Conservation (phyloP, 306 rosid genomes). For the Quercus alba region DNA sequence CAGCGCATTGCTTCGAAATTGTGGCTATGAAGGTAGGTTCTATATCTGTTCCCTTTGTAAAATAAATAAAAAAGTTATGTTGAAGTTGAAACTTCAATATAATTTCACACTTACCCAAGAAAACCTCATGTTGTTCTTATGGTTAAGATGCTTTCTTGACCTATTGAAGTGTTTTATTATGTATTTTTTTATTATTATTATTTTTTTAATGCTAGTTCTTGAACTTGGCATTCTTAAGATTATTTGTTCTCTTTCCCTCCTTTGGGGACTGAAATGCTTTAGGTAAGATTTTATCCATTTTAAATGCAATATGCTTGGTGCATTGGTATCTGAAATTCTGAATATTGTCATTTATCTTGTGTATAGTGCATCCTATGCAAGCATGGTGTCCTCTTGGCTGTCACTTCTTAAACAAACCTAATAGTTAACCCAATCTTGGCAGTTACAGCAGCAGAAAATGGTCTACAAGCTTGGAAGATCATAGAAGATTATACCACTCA, state of each 20-base stretch:
- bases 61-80: background rate
- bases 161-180: background rate
- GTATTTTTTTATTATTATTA: background rate
- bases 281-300: background rate
- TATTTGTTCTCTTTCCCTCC: background rate
- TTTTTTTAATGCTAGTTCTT: background rate
- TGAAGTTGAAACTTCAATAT: background rate
- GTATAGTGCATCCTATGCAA: background rate
- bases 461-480: constrained; percentile 43
- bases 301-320: background rate
- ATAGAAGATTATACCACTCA: constrained; percentile 47
- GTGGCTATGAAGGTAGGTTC: constrained; percentile 39
- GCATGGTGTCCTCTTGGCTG: background rate
- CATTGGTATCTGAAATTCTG: background rate
- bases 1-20: constrained; percentile 32
- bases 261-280: background rate
- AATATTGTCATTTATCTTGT: background rate
- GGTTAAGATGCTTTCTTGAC: background rate
- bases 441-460: constrained; percentile 7
- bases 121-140: background rate
- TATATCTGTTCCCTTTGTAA: background rate
- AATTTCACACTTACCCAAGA: background rate
- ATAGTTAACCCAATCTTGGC: background rate
- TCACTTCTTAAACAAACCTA: background rate
- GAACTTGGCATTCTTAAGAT: background rate